phyloP scores from a whole-genome alignment of 2,329 filamentous ascomycete genomes.

The Pseudogymnoascus destructans region DNA sequence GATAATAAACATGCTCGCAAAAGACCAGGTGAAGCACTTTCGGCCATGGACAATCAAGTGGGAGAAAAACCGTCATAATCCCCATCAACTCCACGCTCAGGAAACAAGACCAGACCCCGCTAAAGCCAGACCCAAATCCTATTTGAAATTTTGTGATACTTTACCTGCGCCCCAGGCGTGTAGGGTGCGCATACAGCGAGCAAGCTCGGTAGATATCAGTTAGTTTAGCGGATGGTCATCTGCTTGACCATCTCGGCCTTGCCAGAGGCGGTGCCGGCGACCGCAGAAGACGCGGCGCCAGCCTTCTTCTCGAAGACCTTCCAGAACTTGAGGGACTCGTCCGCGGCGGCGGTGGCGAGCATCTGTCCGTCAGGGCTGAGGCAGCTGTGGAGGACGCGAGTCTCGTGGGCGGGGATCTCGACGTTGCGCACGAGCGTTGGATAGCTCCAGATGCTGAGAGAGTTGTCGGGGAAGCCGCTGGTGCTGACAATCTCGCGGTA shows the following conservation, averaged over 20 bases:
- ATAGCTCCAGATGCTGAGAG: slow-evolving; percentile 97
- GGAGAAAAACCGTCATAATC: slow-evolving; percentile 26
- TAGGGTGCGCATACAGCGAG: slow-evolving; percentile 5
- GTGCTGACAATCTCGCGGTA: slow-evolving; percentile 98
- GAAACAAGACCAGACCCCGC: slow-evolving; percentile 28
- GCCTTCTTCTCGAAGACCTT: slow-evolving; percentile 99
- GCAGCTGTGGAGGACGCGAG: slow-evolving; percentile 88
- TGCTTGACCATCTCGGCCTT: slow-evolving; percentile 85
- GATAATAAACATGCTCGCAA: slow-evolving; percentile 21
- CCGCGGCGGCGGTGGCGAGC: slow-evolving; percentile 87
- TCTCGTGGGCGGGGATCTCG: slow-evolving; percentile 96
- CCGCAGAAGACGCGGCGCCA: slow-evolving; percentile 51
- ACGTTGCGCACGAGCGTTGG: slow-evolving; percentile 93
- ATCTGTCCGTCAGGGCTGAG: slow-evolving; percentile 96
- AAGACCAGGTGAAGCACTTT: slow-evolving; percentile 32
- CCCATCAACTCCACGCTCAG: slow-evolving; percentile 42
- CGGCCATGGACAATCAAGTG: slow-evolving; percentile 34
- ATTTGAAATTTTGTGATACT: slow-evolving; percentile 25
- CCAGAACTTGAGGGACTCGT: slow-evolving; percentile 99
- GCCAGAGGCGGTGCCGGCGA: slow-evolving; percentile 53
- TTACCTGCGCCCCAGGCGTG: slow-evolving; percentile 18
- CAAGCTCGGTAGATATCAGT: slow-evolving; percentile 25
- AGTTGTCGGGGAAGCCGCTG: slow-evolving; percentile 98
- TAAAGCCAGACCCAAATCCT: slow-evolving; percentile 27
- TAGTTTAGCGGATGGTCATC: slow-evolving; percentile 72